Base-by-base conservation (phyloP, 805 yeast species). In the Komagataella populi region DNA sequence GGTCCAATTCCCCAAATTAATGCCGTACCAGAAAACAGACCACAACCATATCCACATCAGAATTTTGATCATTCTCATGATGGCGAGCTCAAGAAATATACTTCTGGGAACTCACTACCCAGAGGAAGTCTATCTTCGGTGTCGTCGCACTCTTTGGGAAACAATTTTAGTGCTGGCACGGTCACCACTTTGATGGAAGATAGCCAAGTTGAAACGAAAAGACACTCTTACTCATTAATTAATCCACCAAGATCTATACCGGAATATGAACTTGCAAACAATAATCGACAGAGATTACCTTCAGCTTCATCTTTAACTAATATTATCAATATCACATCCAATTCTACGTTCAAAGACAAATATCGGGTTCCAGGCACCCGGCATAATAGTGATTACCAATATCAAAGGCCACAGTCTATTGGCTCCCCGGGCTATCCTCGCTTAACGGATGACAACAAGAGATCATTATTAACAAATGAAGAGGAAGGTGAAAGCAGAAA, bases 131-230 rank as follows among this genome's bases (percentile, higher is more conserved):
- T 30, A 14, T 30, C 39, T 10, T 30, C 39, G 39, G 39, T 30
- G 14, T 30, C 39, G 4, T 30, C 39, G 14, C 39, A 30, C 14
- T 30, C 39, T 30, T 4, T 30, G 3, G 39, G 39, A 14, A 30
- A 30, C 39, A 30, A 30, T 10, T 30, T 30, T 5, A 30, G 39
- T 10, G 39, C 39, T 30, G n/a, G 39, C 4, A 81, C 77, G 6
- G 86, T 79, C 45, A 80, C 47, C 36, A 85, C 81, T 66, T 85
- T 85, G 57, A 84, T 67, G 30, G 77, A 63, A 2, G 86, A 79
- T 51, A 83, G 69, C 80, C 83, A 71, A 59, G 73, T 14, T 7
- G 39, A 30, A 30, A 8, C 39, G 17, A 53, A 50, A 10, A 53
- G 45, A 39, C 54, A 12, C 14, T 49, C 50, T 6, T 62, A 62